Evolutionary conservation across 257 asterid species (phyloP).

Genomic region (Nyctanthes arbortristis): DNA sequence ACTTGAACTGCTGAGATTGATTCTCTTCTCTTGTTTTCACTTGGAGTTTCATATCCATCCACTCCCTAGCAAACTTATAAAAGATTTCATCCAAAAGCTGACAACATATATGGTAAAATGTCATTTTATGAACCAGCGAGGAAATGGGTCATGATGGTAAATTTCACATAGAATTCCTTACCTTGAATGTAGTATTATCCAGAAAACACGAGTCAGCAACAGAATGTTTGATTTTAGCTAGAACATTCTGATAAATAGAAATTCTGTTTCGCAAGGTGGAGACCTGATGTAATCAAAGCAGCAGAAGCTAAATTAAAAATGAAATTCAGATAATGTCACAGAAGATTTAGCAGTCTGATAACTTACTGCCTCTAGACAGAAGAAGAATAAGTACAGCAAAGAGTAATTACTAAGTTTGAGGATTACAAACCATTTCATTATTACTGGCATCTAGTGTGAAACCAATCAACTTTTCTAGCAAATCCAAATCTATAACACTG

Average conservation of each 20-base stretch:
- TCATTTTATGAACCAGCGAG: slow-evolving; percentile 21
- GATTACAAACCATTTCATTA: slow-evolving; percentile 43
- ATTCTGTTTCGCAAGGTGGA: slow-evolving; percentile 52
- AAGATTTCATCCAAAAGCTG: slow-evolving; percentile 70
- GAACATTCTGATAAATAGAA: slow-evolving; percentile 59
- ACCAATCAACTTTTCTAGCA: slow-evolving; percentile 46
- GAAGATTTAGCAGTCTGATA: background rate
- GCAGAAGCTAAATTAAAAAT: background rate
- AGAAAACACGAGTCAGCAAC: slow-evolving; percentile 62
- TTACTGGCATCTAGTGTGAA: slow-evolving; percentile 25
- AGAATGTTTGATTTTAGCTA: slow-evolving; percentile 55
- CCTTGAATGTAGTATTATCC: slow-evolving; percentile 58
- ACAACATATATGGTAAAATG: slow-evolving; percentile 19
- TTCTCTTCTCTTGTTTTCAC: slow-evolving; percentile 48
- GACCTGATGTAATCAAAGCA: slow-evolving; percentile 29
- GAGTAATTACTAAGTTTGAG: slow-evolving; percentile 4
- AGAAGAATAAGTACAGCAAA: background rate
- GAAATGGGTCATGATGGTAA: slow-evolving; percentile 14
- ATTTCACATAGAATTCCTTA: slow-evolving; percentile 25
- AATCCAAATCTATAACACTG: slow-evolving; percentile 40
- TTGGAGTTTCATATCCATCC: slow-evolving; percentile 67
- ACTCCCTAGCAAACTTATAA: slow-evolving; percentile 58
- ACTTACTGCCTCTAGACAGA: background rate
- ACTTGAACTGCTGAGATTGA: slow-evolving; percentile 59
- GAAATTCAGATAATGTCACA: background rate